Base-by-base conservation (phyloP, 73 alveolate species). In the Tetrahymena malaccensis region DNA sequence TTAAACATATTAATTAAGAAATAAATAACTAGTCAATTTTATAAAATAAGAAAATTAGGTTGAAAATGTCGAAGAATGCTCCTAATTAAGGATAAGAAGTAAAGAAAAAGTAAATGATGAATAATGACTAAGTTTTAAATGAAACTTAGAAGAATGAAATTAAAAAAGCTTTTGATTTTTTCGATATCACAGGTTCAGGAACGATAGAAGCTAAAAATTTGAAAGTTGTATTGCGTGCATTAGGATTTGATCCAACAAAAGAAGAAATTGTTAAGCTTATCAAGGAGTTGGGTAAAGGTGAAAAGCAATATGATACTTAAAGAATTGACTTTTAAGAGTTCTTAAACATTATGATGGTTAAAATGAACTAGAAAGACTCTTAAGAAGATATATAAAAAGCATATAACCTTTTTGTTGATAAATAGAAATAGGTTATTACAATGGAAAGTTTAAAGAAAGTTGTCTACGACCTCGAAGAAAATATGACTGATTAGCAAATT, bases 171-270 rank as follows among this genome's bases (percentile, higher is more conserved):
- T 99, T 99, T 96, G 99, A 99, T 94, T 97, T 98, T 35, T 99
- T 99, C 93, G 99, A 99, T 95, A 98, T 99, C 84, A 97, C 98
- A 33, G 99, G 99, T 38, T 97, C 99, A 38, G 99, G 99, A 15
- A 98, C 99, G 9, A 99, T 99, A 56, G 99, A 99, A 96, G 99
- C 99, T 55, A 99, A 98, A 93, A 99, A 99, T 94, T 96, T 99
- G 27, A 99, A 99, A 93, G 99, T 99, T 1, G 99, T 99, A 9
- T 96, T 99, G 83, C 96, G 99, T 84, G 99, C 99, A 5, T 94
- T 99, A 94, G 99, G 99, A n/a, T 99, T 98, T 96, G 99, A 99
- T 95, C 99, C 99, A 19, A 96, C 99, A 35, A 98, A 98, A 96
- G 99, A 99, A 56, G 99, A 99, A 96, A 97, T 99, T 31, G 99